Base-by-base conservation (phyloP, 2,329 filamentous ascomycete genomes). In the Diplodia scrobiculata region DNA sequence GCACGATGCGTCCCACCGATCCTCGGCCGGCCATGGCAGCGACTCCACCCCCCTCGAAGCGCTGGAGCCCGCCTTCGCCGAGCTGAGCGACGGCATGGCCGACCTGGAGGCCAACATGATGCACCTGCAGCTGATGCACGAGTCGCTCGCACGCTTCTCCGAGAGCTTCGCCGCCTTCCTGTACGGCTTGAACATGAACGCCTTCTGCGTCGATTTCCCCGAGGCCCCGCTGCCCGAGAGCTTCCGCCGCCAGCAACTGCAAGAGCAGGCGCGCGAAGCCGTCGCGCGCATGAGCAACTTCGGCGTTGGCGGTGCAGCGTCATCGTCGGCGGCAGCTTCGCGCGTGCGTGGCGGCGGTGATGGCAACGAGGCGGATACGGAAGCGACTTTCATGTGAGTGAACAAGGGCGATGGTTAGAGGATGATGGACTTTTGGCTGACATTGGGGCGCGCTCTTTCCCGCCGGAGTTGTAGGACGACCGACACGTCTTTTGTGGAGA, bases 171-270 rank as follows among this genome's bases (percentile, higher is more conserved):
- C 92, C 0, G 92, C 90, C 71, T 98, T 99, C 73, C 80, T 99
- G 53, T 99, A 98, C 73, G 95, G 95, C 1, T 78, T 99, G 76
- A 98, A 98, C 75, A 97, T 99, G 93, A 98, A 97, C 78, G 95
- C 95, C 1, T 99, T 98, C 76, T 98, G 94, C 77, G 93, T 98
- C 36, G 95, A 99, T 77, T 99, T 97, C 70, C 91, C 92, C 0
- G 95, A 99, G 86, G 92, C 92, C 79, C 93, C 93, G 0, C 87
- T 96, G 69, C 75, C 88, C 9, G 92, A 97, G 71, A 96, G 92
- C 0, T 97, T 97, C 75, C 85, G 84, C 67, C 83, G 88, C 71
- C 85, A 86, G 21, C 45, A 41, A 7, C 21, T 66, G 54, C 63
- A 55, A 19, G 63, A 65, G 52, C 86, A 84, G 72, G 82, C 87